A percentile compares a stretch with the other conserved stretches of the same genome.
phyloP scores from a whole-genome alignment of 2,329 filamentous ascomycete genomes.

The Remersonia thermophila region DNA sequence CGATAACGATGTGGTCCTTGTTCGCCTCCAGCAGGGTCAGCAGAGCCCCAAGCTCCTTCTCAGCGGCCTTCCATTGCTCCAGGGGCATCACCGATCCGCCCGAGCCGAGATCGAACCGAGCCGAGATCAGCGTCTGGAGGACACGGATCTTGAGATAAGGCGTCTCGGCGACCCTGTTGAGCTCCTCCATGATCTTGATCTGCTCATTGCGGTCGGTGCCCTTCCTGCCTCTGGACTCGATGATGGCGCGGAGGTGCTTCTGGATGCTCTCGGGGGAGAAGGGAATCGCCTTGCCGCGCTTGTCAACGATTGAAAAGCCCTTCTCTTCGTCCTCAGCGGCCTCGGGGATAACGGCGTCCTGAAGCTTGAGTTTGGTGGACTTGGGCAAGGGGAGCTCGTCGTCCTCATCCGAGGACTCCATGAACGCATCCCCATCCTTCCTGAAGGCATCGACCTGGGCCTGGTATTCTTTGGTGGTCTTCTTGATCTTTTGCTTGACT shows the following conservation, averaged over 20 bases:
- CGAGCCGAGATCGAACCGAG: slow-evolving; percentile 82
- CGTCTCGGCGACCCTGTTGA: slow-evolving; percentile 74
- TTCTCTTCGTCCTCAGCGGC: slow-evolving; percentile 56
- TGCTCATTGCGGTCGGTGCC: slow-evolving; percentile 93
- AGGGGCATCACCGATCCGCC: slow-evolving; percentile 72
- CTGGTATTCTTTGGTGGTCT: slow-evolving; percentile 93
- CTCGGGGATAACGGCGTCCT: slow-evolving; percentile 37
- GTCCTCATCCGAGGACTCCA: slow-evolving; percentile 58
- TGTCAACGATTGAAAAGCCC: slow-evolving; percentile 79
- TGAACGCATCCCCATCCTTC: slow-evolving; percentile 72
- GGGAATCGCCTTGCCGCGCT: slow-evolving; percentile 75
- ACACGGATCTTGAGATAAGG: slow-evolving; percentile 93
- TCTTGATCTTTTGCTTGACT: slow-evolving; percentile 96
- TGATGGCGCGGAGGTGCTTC: slow-evolving; percentile 85
- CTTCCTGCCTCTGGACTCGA: slow-evolving; percentile 96
- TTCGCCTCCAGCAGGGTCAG: slow-evolving; percentile 69
- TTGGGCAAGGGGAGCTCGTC: slow-evolving; percentile 49
- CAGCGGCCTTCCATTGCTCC: slow-evolving; percentile 93
- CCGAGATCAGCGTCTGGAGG: slow-evolving; percentile 80
- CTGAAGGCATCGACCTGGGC: slow-evolving; percentile 78
- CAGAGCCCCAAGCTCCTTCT: slow-evolving; percentile 70
- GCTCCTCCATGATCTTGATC: slow-evolving; percentile 94
- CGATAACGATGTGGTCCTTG: slow-evolving; percentile 71
- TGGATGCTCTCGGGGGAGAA: slow-evolving; percentile 97
- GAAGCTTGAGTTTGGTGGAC: slow-evolving; percentile 38